These are phyloP conservation scores for Avena sativa DNA, from an alignment of 176 grass and related monocot species.

Conservation along the genomic window DNA sequence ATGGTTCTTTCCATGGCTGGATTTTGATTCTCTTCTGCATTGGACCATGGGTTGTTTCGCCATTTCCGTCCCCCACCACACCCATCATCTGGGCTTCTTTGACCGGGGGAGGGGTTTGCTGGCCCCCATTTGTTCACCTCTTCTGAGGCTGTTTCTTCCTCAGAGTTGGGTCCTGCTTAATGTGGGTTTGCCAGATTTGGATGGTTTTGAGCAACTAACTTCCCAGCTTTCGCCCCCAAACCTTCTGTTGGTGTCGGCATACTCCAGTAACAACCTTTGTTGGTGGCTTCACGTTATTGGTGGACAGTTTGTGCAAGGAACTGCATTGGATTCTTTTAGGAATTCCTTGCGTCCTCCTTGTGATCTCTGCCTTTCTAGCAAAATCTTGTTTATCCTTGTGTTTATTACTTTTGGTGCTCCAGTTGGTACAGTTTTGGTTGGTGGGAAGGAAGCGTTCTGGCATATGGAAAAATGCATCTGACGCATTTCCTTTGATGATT, in stretches of 20 bases:
- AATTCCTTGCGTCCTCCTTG: not conserved
- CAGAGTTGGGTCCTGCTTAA: not conserved
- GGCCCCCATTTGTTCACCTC: not conserved
- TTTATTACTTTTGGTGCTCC: not conserved
- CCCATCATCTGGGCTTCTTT: not conserved
- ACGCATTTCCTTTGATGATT: not conserved
- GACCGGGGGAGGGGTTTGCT: conserved; percentile 20
- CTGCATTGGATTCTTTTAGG: not conserved
- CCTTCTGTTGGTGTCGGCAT: not conserved
- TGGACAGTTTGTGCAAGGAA: conserved; percentile 9
- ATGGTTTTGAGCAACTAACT: not conserved
- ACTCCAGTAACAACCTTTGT: not conserved
- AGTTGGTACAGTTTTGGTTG: not conserved
- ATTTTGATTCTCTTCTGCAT: conserved; percentile 32
- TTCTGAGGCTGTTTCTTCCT: not conserved
- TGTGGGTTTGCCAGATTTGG: conserved; percentile 35
- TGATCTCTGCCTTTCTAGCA: not conserved
- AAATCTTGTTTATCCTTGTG: conserved; percentile 14
- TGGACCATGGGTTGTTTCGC: not conserved
- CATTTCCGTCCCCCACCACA: not conserved
- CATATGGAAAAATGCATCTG: not conserved
- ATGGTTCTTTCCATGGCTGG: not conserved
- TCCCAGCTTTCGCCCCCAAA: not conserved
- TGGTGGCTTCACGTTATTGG: not conserved
- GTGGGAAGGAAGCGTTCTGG: not conserved